Evolutionary conservation across 306 rosid species (phyloP), one percentile per base, ranked within the genome.

Genomic region (Sindora glabra): DNA sequence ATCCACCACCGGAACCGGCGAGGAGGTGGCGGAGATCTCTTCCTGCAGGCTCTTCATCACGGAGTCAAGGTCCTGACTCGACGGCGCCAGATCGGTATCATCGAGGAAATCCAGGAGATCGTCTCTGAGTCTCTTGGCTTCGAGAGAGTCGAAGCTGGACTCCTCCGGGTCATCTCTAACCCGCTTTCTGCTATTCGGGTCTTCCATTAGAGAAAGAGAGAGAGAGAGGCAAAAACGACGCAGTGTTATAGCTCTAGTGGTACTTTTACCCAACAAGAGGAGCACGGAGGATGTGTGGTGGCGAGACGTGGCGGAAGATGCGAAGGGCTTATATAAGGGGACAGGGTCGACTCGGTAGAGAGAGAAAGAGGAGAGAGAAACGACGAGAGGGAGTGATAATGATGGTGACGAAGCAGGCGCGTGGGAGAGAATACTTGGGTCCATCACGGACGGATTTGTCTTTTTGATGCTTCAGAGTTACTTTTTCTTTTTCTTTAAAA

Each of bases 361-460:
- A 74, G 88, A 76, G 85, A 84, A 68, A 72, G 60, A 6, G 23
- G 72, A 62, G 72, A 55, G 61, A 39, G n/a, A 55, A 0, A 50
- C 62, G 46, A 48, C 40, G 67, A 47, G 36, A 32, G 18, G 56
- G 56, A 61, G 62, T 37, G 65, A 62, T 63, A 66, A 79, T 80
- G 90, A 86, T 73, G 81, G 42, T 53, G 86, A 84, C 85, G 80
- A 77, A 64, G 62, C 67, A 68, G 87, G 95, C 94, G 94, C 90
- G 94, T 90, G 86, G 87, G 82, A 70, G 42, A 68, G 64, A 78
- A 72, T 78, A 60, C 87, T 48, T 74, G 19, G 79, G 58, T n/a
- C 77, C 78, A 51, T 80, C 80, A 80, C 89, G 82, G 81, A 80
- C 72, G 8, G 62, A 67, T 81, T 79, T 73, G 59, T 74, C 83